phyloP scores from a whole-genome alignment of 2,329 filamentous ascomycete genomes.

The Fusarium scirpi region DNA sequence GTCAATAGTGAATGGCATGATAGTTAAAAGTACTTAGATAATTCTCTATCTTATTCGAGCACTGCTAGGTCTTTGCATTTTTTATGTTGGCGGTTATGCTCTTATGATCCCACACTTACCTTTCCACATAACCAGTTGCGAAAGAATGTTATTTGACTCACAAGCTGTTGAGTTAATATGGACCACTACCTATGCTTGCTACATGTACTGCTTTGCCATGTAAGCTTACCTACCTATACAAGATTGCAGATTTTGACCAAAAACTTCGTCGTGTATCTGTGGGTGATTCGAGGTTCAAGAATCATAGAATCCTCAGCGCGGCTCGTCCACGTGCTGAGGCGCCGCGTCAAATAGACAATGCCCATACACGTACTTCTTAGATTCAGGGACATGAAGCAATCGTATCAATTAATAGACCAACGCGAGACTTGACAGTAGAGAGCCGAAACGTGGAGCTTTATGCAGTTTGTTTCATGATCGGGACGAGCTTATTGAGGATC shows the following conservation, averaged over 20 bases:
- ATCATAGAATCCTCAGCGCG: not conserved
- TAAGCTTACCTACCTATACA: not conserved
- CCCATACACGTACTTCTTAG: not conserved
- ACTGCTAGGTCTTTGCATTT: not conserved
- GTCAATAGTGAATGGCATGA: not conserved
- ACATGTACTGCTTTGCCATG: not conserved
- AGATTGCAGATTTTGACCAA: not conserved
- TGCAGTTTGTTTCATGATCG: conserved; percentile 29
- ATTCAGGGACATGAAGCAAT: not conserved
- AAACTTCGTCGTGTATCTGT: not conserved
- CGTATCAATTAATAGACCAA: not conserved
- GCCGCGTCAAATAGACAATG: not conserved
- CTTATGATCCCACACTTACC: not conserved
- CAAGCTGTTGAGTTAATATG: not conserved
- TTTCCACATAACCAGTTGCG: not conserved
- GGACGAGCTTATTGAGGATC: conserved; percentile 5
- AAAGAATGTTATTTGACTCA: not conserved
- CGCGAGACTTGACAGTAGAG: conserved; percentile 16
- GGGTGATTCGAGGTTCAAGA: not conserved
- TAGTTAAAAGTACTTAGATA: not conserved
- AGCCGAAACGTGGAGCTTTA: conserved; percentile 35
- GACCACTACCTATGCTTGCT: not conserved
- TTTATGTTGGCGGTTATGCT: not conserved
- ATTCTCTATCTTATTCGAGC: not conserved
- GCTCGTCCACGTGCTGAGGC: not conserved